Conservation (phyloP, 1,284 basidiomycete genomes). For the Sanghuangporus sanghuang region DNA sequence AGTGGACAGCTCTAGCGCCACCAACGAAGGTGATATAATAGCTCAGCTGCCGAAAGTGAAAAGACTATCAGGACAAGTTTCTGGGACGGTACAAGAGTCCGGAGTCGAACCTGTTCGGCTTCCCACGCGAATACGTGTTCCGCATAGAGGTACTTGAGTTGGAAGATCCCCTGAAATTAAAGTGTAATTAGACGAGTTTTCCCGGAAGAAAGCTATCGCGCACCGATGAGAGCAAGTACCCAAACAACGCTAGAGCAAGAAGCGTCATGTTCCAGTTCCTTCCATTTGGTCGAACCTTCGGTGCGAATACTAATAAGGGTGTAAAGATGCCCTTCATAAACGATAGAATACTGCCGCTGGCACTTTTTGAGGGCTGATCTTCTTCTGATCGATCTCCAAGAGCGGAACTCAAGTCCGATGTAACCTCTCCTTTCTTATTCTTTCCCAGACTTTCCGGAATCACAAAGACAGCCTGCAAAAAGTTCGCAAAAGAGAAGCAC, state of each 20-base stretch:
- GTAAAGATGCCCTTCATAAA: slow-evolving; percentile 34
- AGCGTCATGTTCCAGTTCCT: slow-evolving; percentile 56
- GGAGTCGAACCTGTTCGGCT: slow-evolving; percentile 35
- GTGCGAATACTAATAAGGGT: slow-evolving; percentile 53
- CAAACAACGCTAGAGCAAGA: slow-evolving; percentile 43
- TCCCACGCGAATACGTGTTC: slow-evolving; percentile 52
- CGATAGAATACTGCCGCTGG: slow-evolving; percentile 20
- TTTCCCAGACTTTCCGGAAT: slow-evolving; percentile 59
- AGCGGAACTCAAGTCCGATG: slow-evolving; percentile 26
- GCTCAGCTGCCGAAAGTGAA: slow-evolving; percentile 38
- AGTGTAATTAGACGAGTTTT: not conserved
- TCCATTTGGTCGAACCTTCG: slow-evolving; percentile 35
- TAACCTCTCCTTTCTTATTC: slow-evolving; percentile 32
- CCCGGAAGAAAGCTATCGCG: slow-evolving; percentile 20
- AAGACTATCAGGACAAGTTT: slow-evolving; percentile 4
- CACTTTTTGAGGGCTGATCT: slow-evolving; percentile 19
- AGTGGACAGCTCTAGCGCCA: slow-evolving; percentile 42
- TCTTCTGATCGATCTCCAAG: slow-evolving; percentile 21
- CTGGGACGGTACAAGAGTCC: not conserved
- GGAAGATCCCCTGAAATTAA: slow-evolving; percentile 42
- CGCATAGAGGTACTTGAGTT: slow-evolving; percentile 59
- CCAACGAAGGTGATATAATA: slow-evolving; percentile 58
- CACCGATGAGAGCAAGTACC: slow-evolving; percentile 42
- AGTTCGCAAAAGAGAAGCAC: slow-evolving; percentile 40
- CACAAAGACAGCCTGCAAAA: slow-evolving; percentile 50